Base-by-base conservation (phyloP, 495 filamentous ascomycete genomes). In the Alectoria sarmentosa region DNA sequence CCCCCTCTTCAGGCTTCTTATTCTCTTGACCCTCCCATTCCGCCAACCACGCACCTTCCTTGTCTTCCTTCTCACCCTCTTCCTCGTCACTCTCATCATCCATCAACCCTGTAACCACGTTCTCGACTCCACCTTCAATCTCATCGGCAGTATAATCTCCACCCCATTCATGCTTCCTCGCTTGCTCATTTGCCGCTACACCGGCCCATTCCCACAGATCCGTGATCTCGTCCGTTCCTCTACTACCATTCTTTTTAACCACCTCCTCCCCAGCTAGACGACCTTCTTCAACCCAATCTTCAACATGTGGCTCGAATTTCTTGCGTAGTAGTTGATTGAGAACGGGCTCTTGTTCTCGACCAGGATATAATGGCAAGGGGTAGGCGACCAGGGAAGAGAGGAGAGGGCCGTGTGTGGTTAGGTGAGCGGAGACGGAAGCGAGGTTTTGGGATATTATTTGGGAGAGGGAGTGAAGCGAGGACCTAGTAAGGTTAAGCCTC, bases 301-400 rank as follows among this genome's bases (percentile, higher is more conserved):
- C 88, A 34, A 90, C 84, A 5, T 82, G 78, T 6, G 90, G 88
- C 60, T 92, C 89, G 28, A 89, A 82, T 72, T 92, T 93, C 75
- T 93, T 94, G 26, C 90, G 85, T 28, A 94, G 76, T 1, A 95
- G 76, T 61, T 84, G 78, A 10, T 80, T 74, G 2, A 93, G 82
- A 7, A 86, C 75, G 52, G 69, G 74, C 56, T 87, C 84, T 70
- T 92, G 84, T 14, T 83, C 86, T 52, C 84, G 84, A 15, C 87
- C 84, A 14, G 90, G 90, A 75, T 87, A 92, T 62, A 85, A 84
- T 8, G 91, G 88, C 6, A 85, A 82, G 2, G 91, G 90, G 73
- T 91, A 90, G 56, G 86, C 83, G 67, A 83, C 83, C 57, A 87
- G 73, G 23, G 82, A 82, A 60, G 79, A 76, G 52, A 92, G 81